Conservation (phyloP, 2,329 filamentous ascomycete species). For the Fusarium abutilonis region DNA sequence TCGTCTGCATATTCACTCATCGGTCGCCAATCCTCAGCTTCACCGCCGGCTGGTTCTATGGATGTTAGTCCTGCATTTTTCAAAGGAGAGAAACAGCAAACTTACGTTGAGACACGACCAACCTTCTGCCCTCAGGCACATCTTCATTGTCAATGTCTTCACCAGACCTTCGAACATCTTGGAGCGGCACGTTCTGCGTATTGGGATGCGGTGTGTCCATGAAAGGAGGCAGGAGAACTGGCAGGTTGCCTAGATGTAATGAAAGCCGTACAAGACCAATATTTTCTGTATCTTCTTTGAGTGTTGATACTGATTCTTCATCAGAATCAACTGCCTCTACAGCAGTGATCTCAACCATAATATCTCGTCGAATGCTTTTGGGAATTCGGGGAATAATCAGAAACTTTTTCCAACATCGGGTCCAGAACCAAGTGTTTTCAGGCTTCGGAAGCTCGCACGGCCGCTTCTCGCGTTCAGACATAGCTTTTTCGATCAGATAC, state of each 20-base stretch:
- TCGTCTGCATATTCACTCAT: slow-evolving; percentile 18
- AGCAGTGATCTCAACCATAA: not conserved
- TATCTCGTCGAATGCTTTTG: slow-evolving; percentile 37
- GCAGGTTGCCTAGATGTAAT: slow-evolving; percentile 46
- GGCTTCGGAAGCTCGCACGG: slow-evolving; percentile 47
- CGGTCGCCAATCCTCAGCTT: slow-evolving; percentile 22
- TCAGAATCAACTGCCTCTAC: slow-evolving; percentile 25
- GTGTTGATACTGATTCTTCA: slow-evolving; percentile 35
- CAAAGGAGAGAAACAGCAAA: not conserved
- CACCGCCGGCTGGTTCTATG: slow-evolving; percentile 11
- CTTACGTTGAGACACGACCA: slow-evolving; percentile 2
- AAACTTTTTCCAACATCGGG: slow-evolving; percentile 50
- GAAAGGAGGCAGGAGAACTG: slow-evolving; percentile 42
- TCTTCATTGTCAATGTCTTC: not conserved
- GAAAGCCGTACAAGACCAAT: slow-evolving; percentile 46
- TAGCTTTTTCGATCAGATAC: slow-evolving; percentile 50
- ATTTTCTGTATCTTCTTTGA: slow-evolving; percentile 15
- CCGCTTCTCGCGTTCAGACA: slow-evolving; percentile 41
- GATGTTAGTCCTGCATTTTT: not conserved
- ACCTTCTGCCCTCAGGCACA: not conserved
- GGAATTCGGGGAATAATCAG: slow-evolving; percentile 51
- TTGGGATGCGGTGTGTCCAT: slow-evolving; percentile 31
- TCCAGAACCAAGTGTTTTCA: slow-evolving; percentile 49
- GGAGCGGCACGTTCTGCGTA: not conserved
- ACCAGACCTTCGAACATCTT: not conserved